Evolutionary conservation across 2,329 filamentous ascomycete species (phyloP), one percentile per base, ranked within the genome.

Genomic region (Microthyrium microscopicum): DNA sequence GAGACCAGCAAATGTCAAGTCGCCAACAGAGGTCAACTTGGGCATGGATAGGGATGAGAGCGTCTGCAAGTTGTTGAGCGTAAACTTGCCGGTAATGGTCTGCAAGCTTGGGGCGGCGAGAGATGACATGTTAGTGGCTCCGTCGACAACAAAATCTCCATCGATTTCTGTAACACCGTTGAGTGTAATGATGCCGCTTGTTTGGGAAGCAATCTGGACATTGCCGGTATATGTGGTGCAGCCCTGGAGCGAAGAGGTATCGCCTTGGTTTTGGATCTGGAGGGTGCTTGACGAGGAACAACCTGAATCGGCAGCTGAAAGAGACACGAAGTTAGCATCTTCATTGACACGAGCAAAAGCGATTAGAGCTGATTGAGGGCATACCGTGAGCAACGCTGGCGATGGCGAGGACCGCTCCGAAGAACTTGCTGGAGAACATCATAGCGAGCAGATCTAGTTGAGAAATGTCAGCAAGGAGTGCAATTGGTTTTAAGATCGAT

Each of bases 1-100:
- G 26, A 94, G 70, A 44, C 78, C 77, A 38, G 68, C 61, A 68
- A 79, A 85, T 44, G 67, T 57, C 53, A 95, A 76, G 37, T 59
- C 57, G 43, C 70, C 68, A 41, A 91, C 73, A 21, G 59, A 58
- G 40, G 57, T 66, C 38, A 98, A 73, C 18, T 60, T 48, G 37
- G 66, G 59, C 60, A 93, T 75, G 44, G 57, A 62, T 39, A 95
- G 62, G 36, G 61, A 68, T 45, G 67, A 71, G 36, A 98, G 66
- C 22, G 70, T 60, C 40, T 75, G 80, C 36, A 83, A 62, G 43
- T 71, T 71, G 44, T 68, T 60, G 41, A 95, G 61, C 38, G 60
- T 56, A 63, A 94, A 84, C n/a, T 53, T 56, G 31, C 77, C 74
- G 30, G 64, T 67, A 49, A 98, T 79, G 32, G 60, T 59, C 42